Evolutionary conservation across 345 rosid species (phyloP), one percentile per base, ranked within the genome.

Genomic region (Diplotaxis tenuifolia): DNA sequence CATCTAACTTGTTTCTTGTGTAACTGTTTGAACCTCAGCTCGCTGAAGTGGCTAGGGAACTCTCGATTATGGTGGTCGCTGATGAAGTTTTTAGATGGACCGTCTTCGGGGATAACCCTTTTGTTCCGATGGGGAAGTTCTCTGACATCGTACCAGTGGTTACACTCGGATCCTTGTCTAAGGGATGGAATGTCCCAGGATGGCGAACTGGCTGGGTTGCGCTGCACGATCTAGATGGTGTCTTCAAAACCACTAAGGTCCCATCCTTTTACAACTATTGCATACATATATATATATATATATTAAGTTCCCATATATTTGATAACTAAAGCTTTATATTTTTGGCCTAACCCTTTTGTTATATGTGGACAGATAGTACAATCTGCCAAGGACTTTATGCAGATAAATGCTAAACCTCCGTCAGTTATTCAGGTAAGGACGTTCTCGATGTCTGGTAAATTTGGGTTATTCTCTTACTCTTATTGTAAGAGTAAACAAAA

Each of bases 141-240:
- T 87, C 80, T n/a, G 80, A 83, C 0, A 82, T 79, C 20, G 86
- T 79, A 15, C 89, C 87, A 1, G 83, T 85, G 4, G 5, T 86
- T 36, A 82, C 91, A 0, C 76, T 85, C 1, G 90, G 92, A 4
- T 84, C 92, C 10, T 28, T 87, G 60, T 87, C 87, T 0, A 87
- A 89, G 81, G 83, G 83, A 68, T 87, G 84, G 85, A 54, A 62
- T 5, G 88, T 87, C 14, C 95, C 86, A 5, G 85, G 88, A 4
- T 89, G 90, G 92, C 68, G 86, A 60, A 68, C 84, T 16, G 84
- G 90, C 14, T 89, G 95, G 92, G 40, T 87, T 1, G 87, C 64
- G 0, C 50, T 66, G 2, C 75, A 47, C 16, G 91, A 87, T 64
- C 81, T 85, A 14, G 10, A 65, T 14, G 85, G 84, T 68, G 71